phyloP scores from a whole-genome alignment of 805 yeast genomes.

The Saturnispora saitoi region DNA sequence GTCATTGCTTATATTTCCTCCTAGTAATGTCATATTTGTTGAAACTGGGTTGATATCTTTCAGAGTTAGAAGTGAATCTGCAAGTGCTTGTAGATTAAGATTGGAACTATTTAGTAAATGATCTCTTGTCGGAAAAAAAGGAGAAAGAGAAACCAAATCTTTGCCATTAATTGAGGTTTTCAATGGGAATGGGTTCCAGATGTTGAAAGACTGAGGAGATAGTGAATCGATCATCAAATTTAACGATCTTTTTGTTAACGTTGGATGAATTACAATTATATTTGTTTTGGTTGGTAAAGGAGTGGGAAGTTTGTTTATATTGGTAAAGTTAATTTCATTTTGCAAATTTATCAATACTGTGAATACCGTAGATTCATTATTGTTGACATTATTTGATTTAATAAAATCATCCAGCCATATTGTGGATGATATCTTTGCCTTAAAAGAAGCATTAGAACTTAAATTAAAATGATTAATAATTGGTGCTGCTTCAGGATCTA shows the following conservation, averaged over 20 bases:
- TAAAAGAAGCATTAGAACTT: neutral
- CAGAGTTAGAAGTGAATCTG: neutral
- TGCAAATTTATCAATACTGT: neutral
- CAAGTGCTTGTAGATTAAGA: conserved; percentile 1
- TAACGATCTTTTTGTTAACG: neutral
- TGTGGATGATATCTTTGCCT: neutral
- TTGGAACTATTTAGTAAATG: neutral
- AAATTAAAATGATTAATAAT: neutral
- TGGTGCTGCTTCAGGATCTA: conserved; percentile 15
- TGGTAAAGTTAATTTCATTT: neutral
- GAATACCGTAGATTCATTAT: neutral
- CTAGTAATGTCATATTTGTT: conserved; percentile 23
- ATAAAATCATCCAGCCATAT: neutral
- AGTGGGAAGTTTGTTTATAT: neutral
- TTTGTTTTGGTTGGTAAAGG: neutral
- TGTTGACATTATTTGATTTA: neutral
- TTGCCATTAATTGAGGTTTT: neutral
- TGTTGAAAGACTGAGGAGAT: neutral
- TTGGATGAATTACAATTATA: neutral
- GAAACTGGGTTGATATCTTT: neutral
- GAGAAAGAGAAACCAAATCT: neutral
- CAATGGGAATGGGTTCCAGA: conserved; percentile 2
- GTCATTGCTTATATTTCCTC: conserved; percentile 34
- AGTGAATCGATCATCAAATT: neutral
- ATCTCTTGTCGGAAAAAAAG: neutral